Base-by-base conservation (phyloP, 2,329 filamentous ascomycete species). In the Rhynchosporium agropyri region DNA sequence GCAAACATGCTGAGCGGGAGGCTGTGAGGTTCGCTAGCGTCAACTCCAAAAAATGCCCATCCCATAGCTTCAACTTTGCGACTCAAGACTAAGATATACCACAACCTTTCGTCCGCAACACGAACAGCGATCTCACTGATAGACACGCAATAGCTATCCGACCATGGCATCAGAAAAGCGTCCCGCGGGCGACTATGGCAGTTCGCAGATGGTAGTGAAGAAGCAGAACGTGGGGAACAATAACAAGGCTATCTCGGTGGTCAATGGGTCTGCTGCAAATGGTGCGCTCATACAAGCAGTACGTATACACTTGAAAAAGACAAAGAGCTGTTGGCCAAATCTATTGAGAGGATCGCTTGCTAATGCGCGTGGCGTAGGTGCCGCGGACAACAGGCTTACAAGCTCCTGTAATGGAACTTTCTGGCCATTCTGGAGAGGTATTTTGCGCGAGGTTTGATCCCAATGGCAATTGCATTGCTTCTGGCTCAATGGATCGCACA, bases 361-460 rank as follows among this genome's bases (percentile, higher is more conserved):
- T 73, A 65, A 74, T 70, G 36, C 28, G 63, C 29, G 46, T 60
- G 53, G 59, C 33, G 43, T 72, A 96, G 92, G 84, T 85, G 66
- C 85, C 89, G 60, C 85, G 92, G 70, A 93, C 92, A 53, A 96
- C 92, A 75, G 87, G 85, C 58, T 83, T 99, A 36, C 88, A 96
- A 75, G 90, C 94, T 63, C 92, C 94, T 1, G 89, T 97, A 50
- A 97, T 98, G 92, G 92, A 98, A 77, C 81, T 99, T 61, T 89
- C 89, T 56, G 92, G 91, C 73, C 85, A 85, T 74, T 80, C 81
- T n/a, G 92, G 91, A 26, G 95, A 99, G 79, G 86, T 99, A 54
- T 98, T 98, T 74, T 84, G 91, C 29, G 90, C 91, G 55, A 89
- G 91, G 74, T 99, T 99, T 74, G 92, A 97, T 74, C 89, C 91